phyloP scores from a whole-genome alignment of 257 asterid species.

The Gardenia jasminoides region DNA sequence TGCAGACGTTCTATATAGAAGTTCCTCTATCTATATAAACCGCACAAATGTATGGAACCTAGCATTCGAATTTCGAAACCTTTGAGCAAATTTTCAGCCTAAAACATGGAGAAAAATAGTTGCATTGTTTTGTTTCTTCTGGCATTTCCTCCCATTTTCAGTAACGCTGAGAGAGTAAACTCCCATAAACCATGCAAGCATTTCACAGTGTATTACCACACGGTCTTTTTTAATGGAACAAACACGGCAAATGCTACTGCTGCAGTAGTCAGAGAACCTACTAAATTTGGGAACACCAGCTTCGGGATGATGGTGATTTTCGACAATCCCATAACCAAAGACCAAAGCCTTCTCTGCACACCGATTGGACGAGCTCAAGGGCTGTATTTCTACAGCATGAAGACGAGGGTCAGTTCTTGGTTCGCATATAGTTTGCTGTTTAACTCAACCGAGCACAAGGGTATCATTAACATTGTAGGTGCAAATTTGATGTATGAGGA shows the following conservation, averaged over 20 bases:
- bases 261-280: slow-evolving; percentile 24
- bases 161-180: too few species aligned
- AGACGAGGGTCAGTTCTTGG: slow-evolving; percentile 44
- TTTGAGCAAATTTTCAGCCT: too few species aligned
- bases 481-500: slow-evolving; percentile 44
- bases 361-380: slow-evolving; percentile 58
- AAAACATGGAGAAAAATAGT: too few species aligned
- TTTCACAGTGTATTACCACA: slow-evolving; percentile 59
- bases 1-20: too few species aligned
- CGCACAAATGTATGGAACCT: too few species aligned
- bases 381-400: slow-evolving; percentile 57
- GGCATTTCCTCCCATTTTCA: too few species aligned
- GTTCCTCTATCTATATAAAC: too few species aligned
- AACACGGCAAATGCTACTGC: slow-evolving; percentile 54
- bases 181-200: slow-evolving; percentile 32
- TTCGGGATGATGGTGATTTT: slow-evolving; percentile 54
- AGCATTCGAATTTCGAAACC: too few species aligned
- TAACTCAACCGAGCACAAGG: slow-evolving; percentile 47
- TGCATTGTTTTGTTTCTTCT: too few species aligned
- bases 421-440: slow-evolving; percentile 60
- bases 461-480: slow-evolving; percentile 57
- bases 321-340: slow-evolving; percentile 57
- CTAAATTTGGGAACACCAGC: slow-evolving; percentile 26
- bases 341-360: slow-evolving; percentile 38
- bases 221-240: slow-evolving; percentile 55